Evolutionary conservation across 257 asterid species (phyloP), one percentile per base, ranked within the genome.

Genomic region (Eucommia ulmoides): DNA sequence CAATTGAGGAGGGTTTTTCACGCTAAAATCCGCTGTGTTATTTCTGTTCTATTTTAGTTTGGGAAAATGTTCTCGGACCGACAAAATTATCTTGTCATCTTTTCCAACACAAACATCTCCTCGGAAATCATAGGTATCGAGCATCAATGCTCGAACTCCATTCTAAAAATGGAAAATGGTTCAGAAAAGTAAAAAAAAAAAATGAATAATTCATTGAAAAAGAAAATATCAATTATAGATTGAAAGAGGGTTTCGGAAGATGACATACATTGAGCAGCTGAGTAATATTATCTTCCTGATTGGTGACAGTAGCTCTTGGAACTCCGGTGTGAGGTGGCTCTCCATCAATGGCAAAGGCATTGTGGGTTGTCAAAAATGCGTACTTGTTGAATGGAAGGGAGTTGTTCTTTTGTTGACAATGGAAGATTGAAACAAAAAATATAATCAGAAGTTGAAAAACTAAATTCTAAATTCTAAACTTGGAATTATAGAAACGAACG

Each of bases 81-180:
- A n/a, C n/a, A n/a, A n/a, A n/a, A n/a, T n/a, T n/a, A n/a, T n/a
- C n/a, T n/a, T n/a, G n/a, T n/a, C n/a, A n/a, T n/a, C n/a, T n/a
- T n/a, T n/a, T n/a, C n/a, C n/a, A n/a, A n/a, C n/a, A n/a, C 97
- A 88, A 16, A 88, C 60, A 60, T 66, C 88, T 18, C 73, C 93
- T 33, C 81, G 52, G 20, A 73, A 88, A 67, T 83, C 92, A 38
- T 88, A 88, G 1, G 82, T 76, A 51, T 88, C 97, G 4, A 88
- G 86, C 97, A 88, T 88, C 24, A 88, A 59, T 2, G 77, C 97
- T 14, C 95, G 94, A 55, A 88, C 95, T 3, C 97, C 97, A 48
- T 83, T 68, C 97, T 88, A 29, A 33, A 49, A 55, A 11, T 9
- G 5, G 7, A 44, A 11, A 9, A 4, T 21, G 3, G 20, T 22